phyloP scores from a whole-genome alignment of 2,329 filamentous ascomycete genomes.

The Beauveria brongniartii region DNA sequence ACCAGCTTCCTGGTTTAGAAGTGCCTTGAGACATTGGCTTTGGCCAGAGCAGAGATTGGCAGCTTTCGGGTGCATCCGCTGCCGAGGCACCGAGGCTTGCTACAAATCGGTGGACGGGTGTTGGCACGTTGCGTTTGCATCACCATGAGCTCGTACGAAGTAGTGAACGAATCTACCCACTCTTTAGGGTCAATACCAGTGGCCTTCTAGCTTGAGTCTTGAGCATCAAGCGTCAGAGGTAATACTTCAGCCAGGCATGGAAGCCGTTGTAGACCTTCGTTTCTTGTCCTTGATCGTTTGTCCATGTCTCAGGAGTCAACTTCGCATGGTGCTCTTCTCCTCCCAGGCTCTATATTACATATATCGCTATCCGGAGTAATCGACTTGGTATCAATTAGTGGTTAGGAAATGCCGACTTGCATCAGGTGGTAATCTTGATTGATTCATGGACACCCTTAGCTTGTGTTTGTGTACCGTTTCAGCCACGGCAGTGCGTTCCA shows the following conservation, averaged over 20 bases:
- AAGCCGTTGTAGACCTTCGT: background rate
- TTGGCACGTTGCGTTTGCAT: too few species aligned
- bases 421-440: background rate
- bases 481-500: background rate
- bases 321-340: background rate
- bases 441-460: background rate
- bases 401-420: background rate
- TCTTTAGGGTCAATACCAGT: too few species aligned
- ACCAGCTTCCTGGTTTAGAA: slow-evolving; percentile 10
- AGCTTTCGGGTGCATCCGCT: background rate
- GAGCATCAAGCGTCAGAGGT: background rate
- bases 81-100: background rate
- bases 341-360: background rate
- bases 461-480: background rate
- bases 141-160: too few species aligned
- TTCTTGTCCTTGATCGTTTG: background rate
- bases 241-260: background rate
- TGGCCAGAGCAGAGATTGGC: background rate
- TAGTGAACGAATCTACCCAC: too few species aligned
- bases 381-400: background rate
- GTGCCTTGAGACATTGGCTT: slow-evolving; percentile 7
- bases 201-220: background rate
- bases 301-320: background rate
- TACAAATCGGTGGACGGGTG: too few species aligned
- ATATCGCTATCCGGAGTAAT: background rate